Evolutionary conservation across 352 stramenopile genomes (phyloP), one percentile per base, ranked within the genome.

Genomic region (Phytophthora europaea): DNA sequence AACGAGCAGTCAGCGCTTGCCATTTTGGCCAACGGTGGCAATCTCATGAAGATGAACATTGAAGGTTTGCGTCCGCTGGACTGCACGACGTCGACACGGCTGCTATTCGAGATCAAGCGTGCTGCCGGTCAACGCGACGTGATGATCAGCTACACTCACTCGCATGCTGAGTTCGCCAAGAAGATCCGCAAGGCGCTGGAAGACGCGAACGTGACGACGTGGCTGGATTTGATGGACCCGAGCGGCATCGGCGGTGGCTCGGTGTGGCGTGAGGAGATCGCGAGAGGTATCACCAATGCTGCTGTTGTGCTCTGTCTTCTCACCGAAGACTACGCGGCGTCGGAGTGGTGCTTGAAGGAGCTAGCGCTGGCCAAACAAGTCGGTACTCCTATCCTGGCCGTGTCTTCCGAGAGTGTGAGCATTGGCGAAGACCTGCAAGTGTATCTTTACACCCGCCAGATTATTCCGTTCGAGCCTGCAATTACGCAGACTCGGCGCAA

Each of bases 111-210:
- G 31, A 87, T 96, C 51, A 96, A 96, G 72, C 85, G 77, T 16
- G 88, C 88, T n/a, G 89, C 88, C 1, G 89, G 89, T 0, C 81
- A 91, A 33, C 85, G 89, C 0, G 89, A 96, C 36, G 89, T 94
- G 10, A 95, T 96, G 89, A 95, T 96, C 69, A 96, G 89, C 75
- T 95, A 96, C 74, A 96, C 89, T 31, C 89, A 96, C 65, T 91
- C 89, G 34, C 89, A 96, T 65, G 73, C 76, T 6, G 87, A 94
- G 74, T 94, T 96, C 76, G 88, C 88, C 13, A 91, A 85, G 53
- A 95, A 95, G 58, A 67, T 95, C 34, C 88, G 89, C 48, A 81
- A 85, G 53, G 81, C 77, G 13, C 65, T 96, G 0, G 89, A 95
- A 73, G 75, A 88, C 20, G 81, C 86, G 0, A 92, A 94, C 45